phyloP scores from a whole-genome alignment of 371 early-diverging fungal species.

The Fennellomyces sp. region DNA sequence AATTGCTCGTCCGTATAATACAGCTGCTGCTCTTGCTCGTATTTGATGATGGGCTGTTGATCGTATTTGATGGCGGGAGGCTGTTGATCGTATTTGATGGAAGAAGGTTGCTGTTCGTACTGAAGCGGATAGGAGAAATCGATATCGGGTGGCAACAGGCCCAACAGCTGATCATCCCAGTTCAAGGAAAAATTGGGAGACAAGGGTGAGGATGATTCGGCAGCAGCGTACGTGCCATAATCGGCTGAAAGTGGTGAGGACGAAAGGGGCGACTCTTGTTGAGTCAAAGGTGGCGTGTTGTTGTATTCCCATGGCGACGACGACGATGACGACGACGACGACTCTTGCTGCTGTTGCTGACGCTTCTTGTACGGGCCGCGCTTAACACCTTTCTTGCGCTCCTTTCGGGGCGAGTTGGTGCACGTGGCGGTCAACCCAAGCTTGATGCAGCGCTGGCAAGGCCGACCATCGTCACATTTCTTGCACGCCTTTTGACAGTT shows the following conservation, averaged over 20 bases:
- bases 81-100: background rate
- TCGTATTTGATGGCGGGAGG: no score
- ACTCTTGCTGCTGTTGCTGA: conserved; percentile 5
- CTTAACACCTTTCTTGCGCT: conserved; percentile 83
- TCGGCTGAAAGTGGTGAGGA: conserved; percentile 10
- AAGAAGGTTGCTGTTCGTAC: background rate
- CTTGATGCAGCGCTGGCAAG: conserved; percentile 85
- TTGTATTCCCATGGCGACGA: no score
- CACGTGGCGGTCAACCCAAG: conserved; percentile 77
- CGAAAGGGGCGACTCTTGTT: conserved; percentile 7
- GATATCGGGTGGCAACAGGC: background rate
- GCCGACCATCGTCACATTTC: conserved; percentile 89
- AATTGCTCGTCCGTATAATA: no score
- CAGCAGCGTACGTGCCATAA: background rate
- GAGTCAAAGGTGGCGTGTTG: conserved; percentile 9
- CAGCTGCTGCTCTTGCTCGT: no score
- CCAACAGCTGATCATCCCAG: background rate
- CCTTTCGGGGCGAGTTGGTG: conserved; percentile 81
- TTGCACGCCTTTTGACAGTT: conserved; percentile 95
- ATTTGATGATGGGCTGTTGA: no score
- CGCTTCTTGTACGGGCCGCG: conserved; percentile 82
- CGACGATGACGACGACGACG: background rate
- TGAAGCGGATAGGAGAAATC: background rate
- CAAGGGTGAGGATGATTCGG: background rate
- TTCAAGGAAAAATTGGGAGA: background rate